Conservation (phyloP, 2,329 filamentous ascomycete species). For the Cladosporium sp. region DNA sequence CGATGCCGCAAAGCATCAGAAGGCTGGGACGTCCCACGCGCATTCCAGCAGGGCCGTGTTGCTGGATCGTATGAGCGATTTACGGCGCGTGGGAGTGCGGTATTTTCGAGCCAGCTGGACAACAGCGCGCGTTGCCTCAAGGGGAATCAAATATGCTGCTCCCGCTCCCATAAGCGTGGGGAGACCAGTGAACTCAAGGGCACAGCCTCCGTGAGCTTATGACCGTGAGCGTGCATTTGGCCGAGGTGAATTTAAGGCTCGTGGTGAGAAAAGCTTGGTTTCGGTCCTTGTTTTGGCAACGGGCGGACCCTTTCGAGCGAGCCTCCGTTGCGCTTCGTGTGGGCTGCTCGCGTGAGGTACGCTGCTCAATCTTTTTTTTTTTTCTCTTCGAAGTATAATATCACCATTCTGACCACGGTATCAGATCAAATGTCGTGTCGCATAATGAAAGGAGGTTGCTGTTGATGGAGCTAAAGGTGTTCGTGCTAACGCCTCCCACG, state of each 20-base stretch:
- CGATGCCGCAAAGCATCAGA: not conserved
- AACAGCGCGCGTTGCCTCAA: conserved; percentile 4
- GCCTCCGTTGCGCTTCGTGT: not conserved
- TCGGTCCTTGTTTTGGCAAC: not conserved
- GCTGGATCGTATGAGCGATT: conserved; percentile 9
- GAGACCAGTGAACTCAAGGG: conserved; percentile 5
- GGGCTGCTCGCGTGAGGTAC: too few species aligned
- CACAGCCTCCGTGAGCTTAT: conserved; percentile 8
- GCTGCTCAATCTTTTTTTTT: too few species aligned
- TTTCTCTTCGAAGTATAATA: too few species aligned
- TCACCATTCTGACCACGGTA: too few species aligned
- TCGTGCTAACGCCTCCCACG: too few species aligned
- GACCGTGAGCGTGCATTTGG: not conserved
- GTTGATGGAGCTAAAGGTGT: too few species aligned
- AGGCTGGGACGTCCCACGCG: not conserved
- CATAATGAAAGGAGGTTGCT: too few species aligned
- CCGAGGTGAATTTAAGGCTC: not conserved
- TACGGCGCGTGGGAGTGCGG: not conserved
- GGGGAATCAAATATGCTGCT: conserved; percentile 7
- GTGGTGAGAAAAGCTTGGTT: not conserved
- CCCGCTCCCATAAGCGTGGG: not conserved
- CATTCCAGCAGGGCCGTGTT: conserved; percentile 4
- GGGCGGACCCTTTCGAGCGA: not conserved
- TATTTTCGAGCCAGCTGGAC: not conserved
- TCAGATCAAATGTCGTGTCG: too few species aligned